Percentiles rank a stretch among this genome's conserved stretches.
These are phyloP conservation scores for Fusarium anthophilum DNA, from an alignment of 2,329 filamentous ascomycete species.

Conservation along the genomic window DNA sequence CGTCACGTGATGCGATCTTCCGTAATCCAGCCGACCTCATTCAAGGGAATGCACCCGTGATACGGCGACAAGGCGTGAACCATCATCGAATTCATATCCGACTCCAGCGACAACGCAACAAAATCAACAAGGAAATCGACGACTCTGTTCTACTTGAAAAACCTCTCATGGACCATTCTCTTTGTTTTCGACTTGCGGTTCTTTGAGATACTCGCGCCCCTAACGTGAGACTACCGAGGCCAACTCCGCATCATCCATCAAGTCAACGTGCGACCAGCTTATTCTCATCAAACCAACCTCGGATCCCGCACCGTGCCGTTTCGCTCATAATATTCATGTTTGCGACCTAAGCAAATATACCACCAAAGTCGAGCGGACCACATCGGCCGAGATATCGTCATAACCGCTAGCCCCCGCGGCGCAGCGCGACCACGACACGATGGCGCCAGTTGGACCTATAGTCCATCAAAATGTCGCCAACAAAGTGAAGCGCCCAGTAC, in stretches of 20 bases:
- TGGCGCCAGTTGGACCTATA: conserved; percentile 66
- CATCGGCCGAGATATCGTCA: conserved; percentile 16
- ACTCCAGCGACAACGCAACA: conserved; percentile 12
- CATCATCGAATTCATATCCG: conserved; percentile 35
- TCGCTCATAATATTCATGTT: conserved; percentile 33
- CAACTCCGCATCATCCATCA: conserved; percentile 37
- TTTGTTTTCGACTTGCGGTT: conserved; percentile 23
- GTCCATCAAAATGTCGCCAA: conserved; percentile 54
- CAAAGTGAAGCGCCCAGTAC: conserved; percentile 76
- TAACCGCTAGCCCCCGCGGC: conserved; percentile 33
- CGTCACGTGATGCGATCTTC: conserved; percentile 38
- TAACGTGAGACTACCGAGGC: conserved; percentile 19
- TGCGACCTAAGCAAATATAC: conserved; percentile 28
- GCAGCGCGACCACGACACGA: conserved; percentile 49
- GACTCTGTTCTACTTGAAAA: not conserved
- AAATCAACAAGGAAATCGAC: not conserved
- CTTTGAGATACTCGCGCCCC: conserved; percentile 27
- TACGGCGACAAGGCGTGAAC: conserved; percentile 37
- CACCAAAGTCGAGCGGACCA: conserved; percentile 26
- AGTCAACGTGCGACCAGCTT: conserved; percentile 34
- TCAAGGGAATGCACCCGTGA: conserved; percentile 38
- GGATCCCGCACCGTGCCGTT: conserved; percentile 24
- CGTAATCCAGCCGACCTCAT: conserved; percentile 36
- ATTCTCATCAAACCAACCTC: conserved; percentile 6
- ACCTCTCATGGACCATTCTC: conserved; percentile 24